A percentile compares a stretch with the other conserved stretches of the same genome.
These are phyloP conservation scores for Physcomitrellopsis africana DNA, from an alignment of 225 moss, liverwort and hornwort species.

Conservation along the genomic window DNA sequence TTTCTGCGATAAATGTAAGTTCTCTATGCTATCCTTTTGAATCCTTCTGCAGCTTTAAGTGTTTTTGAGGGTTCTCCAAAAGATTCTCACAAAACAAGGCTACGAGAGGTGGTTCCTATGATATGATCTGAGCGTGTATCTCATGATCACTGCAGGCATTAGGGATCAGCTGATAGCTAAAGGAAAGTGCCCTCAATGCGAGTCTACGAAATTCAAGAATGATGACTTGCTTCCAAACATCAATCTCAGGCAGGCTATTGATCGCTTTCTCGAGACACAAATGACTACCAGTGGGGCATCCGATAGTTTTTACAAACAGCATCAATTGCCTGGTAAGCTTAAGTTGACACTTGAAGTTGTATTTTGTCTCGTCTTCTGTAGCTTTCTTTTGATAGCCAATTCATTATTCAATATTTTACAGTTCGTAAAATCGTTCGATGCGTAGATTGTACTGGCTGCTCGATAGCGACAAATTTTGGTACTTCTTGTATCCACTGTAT, in stretches of 20 bases:
- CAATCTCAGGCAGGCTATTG: slow-evolving; percentile 94
- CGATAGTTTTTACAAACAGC: slow-evolving; percentile 68
- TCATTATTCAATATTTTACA: neutral
- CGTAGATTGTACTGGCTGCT: neutral
- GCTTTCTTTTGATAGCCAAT: neutral
- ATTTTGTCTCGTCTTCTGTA: neutral
- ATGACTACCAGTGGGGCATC: slow-evolving; percentile 76
- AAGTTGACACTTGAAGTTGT: neutral
- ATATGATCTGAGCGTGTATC: slow-evolving; percentile 17
- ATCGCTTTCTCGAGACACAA: slow-evolving; percentile 95
- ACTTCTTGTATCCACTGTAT: neutral
- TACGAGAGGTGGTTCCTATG: slow-evolving; percentile 4
- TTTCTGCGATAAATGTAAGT: slow-evolving; percentile 97
- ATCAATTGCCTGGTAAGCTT: slow-evolving; percentile 73
- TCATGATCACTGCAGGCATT: slow-evolving; percentile 63
- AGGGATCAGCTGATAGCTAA: slow-evolving; percentile 85
- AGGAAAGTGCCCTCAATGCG: slow-evolving; percentile 88
- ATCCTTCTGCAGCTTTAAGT: neutral
- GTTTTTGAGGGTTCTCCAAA: neutral
- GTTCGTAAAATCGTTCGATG: neutral
- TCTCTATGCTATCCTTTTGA: neutral
- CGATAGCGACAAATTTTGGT: neutral
- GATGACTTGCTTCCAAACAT: slow-evolving; percentile 96
- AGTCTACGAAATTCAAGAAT: slow-evolving; percentile 85
- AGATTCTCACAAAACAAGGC: neutral